Evolutionary conservation across 208 protist species (phyloP).

Genomic region (Crithidia bombi): DNA sequence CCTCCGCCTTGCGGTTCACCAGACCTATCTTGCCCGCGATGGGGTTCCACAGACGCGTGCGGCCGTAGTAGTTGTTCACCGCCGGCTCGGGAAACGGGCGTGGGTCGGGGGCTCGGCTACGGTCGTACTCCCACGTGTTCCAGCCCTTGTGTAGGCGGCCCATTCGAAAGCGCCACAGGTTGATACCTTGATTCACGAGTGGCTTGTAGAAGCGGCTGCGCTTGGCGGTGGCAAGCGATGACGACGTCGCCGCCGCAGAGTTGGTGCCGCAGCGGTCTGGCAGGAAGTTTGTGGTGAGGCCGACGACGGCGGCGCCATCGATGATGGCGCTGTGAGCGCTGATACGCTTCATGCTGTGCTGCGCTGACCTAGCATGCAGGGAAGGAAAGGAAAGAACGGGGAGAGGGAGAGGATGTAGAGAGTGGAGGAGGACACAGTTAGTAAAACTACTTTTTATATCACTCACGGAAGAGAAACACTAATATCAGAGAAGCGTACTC

Average conservation of each 20-base stretch:
- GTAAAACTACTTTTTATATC: too few species aligned
- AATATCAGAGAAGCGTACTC: too few species aligned
- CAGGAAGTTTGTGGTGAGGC: background rate
- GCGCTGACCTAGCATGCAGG: slow-evolving; percentile 1
- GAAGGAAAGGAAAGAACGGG: slow-evolving; percentile 10
- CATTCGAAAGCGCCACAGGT: slow-evolving; percentile 85
- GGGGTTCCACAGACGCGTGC: slow-evolving; percentile 82
- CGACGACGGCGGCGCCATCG: background rate
- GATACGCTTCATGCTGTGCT: slow-evolving; percentile 22
- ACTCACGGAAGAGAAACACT: too few species aligned
- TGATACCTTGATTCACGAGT: slow-evolving; percentile 79
- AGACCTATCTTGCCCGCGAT: slow-evolving; percentile 87
- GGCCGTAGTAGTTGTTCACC: slow-evolving; percentile 90
- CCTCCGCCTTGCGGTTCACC: slow-evolving; percentile 77
- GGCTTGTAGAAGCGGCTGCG: slow-evolving; percentile 85
- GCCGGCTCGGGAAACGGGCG: slow-evolving; percentile 84
- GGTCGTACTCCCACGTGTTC: slow-evolving; percentile 79
- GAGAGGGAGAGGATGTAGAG: background rate
- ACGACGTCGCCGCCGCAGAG: background rate
- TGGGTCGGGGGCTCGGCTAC: slow-evolving; percentile 64
- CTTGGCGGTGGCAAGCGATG: slow-evolving; percentile 13
- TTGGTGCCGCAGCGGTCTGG: background rate
- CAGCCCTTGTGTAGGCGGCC: slow-evolving; percentile 78
- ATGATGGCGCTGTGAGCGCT: slow-evolving; percentile 10
- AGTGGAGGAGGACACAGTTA: background rate